Conservation (phyloP, 345 rosid genomes). For the Corchorus capsularis region DNA sequence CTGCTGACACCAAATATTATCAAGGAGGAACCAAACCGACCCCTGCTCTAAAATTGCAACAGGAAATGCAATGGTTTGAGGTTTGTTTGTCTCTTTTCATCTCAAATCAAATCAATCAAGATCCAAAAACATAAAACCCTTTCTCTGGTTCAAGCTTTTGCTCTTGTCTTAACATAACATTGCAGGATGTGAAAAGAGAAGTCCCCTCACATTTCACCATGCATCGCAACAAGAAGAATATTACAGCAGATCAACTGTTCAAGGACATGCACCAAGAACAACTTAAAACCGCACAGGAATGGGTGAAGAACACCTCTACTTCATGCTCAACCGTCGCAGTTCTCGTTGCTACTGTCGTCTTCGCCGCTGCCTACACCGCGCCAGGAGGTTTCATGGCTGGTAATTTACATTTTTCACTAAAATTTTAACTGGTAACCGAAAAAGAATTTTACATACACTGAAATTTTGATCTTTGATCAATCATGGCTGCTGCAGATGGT, state of each 20-base stretch:
- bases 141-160: too few relatives aligned
- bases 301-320: constrained; percentile 30
- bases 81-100: neutral
- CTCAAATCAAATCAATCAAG: neutral
- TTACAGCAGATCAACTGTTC: constrained; percentile 24
- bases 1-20: constrained; percentile 17
- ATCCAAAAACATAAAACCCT: too few relatives aligned
- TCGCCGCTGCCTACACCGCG: constrained; percentile 26
- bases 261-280: constrained; percentile 13
- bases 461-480: neutral
- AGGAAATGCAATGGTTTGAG: constrained; percentile 30
- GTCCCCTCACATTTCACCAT: constrained; percentile 15
- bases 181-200: constrained; percentile 21
- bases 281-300: constrained; percentile 18
- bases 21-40: constrained; percentile 20
- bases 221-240: constrained; percentile 10
- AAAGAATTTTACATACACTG: neutral
- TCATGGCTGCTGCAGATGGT: constrained; percentile 13
- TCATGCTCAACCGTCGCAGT: constrained; percentile 34
- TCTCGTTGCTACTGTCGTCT: constrained; percentile 31
- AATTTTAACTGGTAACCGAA: too few relatives aligned
- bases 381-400: constrained; percentile 1
- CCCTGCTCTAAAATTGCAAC: constrained; percentile 29
- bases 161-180: neutral
- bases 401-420: neutral